Evolutionary conservation across 805 yeast species (phyloP).

Genomic region (Kodamaea lidongshanica): DNA sequence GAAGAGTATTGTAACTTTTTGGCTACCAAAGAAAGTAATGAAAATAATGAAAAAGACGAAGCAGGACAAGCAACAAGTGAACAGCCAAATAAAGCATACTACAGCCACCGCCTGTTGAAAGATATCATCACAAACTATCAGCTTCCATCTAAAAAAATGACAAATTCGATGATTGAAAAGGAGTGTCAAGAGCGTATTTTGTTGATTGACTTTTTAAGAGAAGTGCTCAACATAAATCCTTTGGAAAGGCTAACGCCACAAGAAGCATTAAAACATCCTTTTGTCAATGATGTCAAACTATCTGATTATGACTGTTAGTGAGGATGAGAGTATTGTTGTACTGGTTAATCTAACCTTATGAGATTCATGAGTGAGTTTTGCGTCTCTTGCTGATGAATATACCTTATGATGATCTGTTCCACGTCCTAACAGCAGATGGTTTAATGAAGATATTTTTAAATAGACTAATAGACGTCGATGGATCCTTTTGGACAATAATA

Average conservation of each 20-base stretch:
- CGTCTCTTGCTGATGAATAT: no score
- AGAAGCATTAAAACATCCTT: slow-evolving; percentile 89
- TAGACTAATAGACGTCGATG: no score
- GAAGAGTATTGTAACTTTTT: slow-evolving; percentile 33
- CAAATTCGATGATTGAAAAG: slow-evolving; percentile 48
- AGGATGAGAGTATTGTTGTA: no score
- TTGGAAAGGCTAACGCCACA: slow-evolving; percentile 96
- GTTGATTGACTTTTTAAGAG: slow-evolving; percentile 70
- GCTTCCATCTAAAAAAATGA: slow-evolving; percentile 54
- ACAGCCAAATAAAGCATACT: slow-evolving; percentile 80
- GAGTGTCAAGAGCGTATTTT: slow-evolving; percentile 70
- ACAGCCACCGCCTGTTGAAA: slow-evolving; percentile 53
- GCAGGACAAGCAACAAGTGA: slow-evolving; percentile 38
- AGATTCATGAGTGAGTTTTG: no score
- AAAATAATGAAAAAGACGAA: slow-evolving; percentile 23
- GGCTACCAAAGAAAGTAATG: slow-evolving; percentile 7
- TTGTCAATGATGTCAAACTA: slow-evolving; percentile 43
- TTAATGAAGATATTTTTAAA: no score
- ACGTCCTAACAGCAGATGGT: no score
- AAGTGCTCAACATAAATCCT: slow-evolving; percentile 79
- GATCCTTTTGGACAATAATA: no score
- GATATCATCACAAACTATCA: slow-evolving; percentile 77
- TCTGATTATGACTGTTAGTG: slow-evolving; percentile 2
- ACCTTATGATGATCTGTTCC: no score
- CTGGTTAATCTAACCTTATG: no score